phyloP scores from a whole-genome alignment of 805 yeast species.

The Wickerhamiella brachini region DNA sequence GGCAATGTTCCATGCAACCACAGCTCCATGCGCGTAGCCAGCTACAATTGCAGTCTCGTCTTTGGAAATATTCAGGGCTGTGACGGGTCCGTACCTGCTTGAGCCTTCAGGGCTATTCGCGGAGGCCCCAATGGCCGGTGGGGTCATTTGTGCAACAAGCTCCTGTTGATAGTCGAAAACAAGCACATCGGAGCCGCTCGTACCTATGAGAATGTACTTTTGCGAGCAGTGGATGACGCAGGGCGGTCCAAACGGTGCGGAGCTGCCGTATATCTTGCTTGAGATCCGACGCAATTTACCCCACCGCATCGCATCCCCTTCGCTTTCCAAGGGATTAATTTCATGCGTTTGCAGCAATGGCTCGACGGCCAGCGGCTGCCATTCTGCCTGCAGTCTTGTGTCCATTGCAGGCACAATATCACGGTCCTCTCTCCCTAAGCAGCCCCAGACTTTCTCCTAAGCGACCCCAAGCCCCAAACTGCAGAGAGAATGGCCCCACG shows the following conservation, averaged over 20 bases:
- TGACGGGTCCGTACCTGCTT: constrained; percentile 35
- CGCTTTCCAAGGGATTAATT: not conserved
- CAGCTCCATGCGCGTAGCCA: constrained; percentile 52
- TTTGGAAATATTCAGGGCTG: constrained; percentile 43
- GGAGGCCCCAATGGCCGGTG: constrained; percentile 18
- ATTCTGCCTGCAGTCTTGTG: constrained; percentile 5
- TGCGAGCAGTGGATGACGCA: constrained; percentile 25
- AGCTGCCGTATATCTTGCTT: constrained; percentile 23
- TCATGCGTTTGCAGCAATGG: not conserved
- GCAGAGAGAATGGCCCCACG: not conserved
- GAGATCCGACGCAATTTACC: constrained; percentile 30
- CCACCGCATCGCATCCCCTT: constrained; percentile 21
- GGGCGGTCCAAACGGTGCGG: constrained; percentile 37
- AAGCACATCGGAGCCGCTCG: constrained; percentile 48
- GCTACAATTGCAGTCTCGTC: constrained; percentile 61
- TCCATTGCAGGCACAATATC: constrained; percentile 1
- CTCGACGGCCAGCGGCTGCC: constrained; percentile 1
- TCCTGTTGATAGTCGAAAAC: constrained; percentile 59
- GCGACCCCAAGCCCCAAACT: not conserved
- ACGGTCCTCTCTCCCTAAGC: not conserved
- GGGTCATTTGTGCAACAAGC: constrained; percentile 32
- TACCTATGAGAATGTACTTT: constrained; percentile 41
- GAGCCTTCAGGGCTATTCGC: not conserved
- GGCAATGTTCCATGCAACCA: constrained; percentile 27
- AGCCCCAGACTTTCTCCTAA: too few species aligned